These are phyloP conservation scores for Aspergillus spinulosporus DNA, from an alignment of 2,329 filamentous ascomycete species.

Conservation along the genomic window DNA sequence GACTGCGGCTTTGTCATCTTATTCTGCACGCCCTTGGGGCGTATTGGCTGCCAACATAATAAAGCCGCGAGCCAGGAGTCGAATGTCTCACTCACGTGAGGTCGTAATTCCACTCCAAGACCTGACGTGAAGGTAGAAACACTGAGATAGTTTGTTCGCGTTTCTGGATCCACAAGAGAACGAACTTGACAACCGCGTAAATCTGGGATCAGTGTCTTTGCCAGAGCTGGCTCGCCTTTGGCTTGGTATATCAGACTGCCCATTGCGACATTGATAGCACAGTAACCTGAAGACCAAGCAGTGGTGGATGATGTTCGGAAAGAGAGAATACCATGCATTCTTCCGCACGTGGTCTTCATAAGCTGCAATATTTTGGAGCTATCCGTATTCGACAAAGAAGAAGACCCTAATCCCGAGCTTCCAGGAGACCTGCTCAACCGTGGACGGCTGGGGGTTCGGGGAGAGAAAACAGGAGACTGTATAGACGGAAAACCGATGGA, in stretches of 20 bases:
- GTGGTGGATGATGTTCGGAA: constrained; percentile 46
- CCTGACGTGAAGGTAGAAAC: constrained; percentile 51
- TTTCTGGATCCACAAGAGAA: constrained; percentile 49
- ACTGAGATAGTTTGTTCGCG: constrained; percentile 49
- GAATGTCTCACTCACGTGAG: constrained; percentile 53
- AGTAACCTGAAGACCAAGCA: constrained; percentile 53
- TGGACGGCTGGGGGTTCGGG: constrained; percentile 35
- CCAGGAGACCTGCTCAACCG: constrained; percentile 37
- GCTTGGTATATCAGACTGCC: constrained; percentile 53
- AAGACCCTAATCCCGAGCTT: constrained; percentile 27
- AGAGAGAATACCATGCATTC: constrained; percentile 55
- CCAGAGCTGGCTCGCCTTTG: constrained; percentile 50
- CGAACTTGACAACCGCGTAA: constrained; percentile 52
- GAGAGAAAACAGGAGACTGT: constrained; percentile 41
- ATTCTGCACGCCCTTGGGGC: constrained; percentile 51
- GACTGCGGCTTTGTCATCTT: constrained; percentile 53
- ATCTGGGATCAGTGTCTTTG: constrained; percentile 52
- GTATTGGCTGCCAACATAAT: constrained; percentile 53
- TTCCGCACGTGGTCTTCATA: constrained; percentile 54
- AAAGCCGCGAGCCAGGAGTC: constrained; percentile 55
- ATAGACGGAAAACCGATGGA: constrained; percentile 52
- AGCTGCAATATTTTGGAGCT: constrained; percentile 51
- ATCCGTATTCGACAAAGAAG: constrained; percentile 46
- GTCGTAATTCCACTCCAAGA: constrained; percentile 49
- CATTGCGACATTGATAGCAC: constrained; percentile 53